Conservation (phyloP, 768 basidiomycete genomes). For the Mycena kentingensis region DNA sequence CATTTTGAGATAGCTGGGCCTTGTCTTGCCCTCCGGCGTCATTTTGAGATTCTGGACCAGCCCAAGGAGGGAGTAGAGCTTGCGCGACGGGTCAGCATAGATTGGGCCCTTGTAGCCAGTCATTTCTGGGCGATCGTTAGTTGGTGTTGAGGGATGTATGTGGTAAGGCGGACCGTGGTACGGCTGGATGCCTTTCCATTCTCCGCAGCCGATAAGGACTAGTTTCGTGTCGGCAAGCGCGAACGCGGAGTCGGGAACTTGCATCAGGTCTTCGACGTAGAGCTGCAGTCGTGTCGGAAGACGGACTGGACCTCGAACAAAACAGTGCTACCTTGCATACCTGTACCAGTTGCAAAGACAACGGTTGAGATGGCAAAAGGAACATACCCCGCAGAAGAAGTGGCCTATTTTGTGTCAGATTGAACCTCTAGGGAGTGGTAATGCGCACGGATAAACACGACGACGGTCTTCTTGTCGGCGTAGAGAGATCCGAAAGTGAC, state of each 20-base stretch:
- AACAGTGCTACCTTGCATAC: constrained; percentile 49
- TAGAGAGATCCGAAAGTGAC: constrained; percentile 57
- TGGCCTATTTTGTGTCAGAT: constrained; percentile 43
- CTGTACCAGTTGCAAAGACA: constrained; percentile 14
- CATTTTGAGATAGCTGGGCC: constrained; percentile 47
- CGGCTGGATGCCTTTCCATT: constrained; percentile 48
- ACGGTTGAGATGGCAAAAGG: background rate
- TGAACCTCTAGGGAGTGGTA: background rate
- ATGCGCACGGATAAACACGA: constrained; percentile 63
- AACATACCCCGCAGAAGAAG: constrained; percentile 64
- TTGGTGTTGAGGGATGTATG: background rate
- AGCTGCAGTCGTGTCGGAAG: constrained; percentile 31
- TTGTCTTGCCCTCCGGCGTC: constrained; percentile 48
- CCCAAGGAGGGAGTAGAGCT: constrained; percentile 60
- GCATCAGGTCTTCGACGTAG: constrained; percentile 50
- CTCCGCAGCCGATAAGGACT: constrained; percentile 62
- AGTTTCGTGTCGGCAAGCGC: constrained; percentile 42
- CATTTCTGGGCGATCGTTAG: constrained; percentile 29
- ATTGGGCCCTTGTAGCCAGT: constrained; percentile 50
- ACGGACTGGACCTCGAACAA: background rate
- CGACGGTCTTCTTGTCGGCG: constrained; percentile 50
- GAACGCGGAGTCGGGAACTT: constrained; percentile 43
- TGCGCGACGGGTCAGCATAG: constrained; percentile 66
- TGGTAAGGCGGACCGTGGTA: constrained; percentile 51
- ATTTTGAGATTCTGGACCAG: constrained; percentile 53